These are phyloP conservation scores for Scutellaria barbata DNA, from an alignment of 257 asterid genomes.

Conservation along the genomic window DNA sequence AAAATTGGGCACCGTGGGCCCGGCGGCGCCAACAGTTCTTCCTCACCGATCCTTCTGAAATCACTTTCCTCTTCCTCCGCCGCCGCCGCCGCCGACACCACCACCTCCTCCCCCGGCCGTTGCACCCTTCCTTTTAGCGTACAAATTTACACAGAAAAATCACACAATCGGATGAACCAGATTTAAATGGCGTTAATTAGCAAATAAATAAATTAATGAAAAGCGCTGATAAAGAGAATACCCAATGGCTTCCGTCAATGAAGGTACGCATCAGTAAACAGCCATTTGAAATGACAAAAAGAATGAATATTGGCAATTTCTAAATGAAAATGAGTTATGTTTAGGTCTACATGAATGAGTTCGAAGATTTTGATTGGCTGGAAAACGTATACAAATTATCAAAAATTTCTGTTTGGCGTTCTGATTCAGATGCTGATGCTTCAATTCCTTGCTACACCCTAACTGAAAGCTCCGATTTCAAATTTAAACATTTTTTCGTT, in stretches of 20 bases:
- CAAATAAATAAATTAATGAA: not conserved
- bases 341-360: not conserved
- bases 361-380: not conserved
- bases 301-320: not conserved
- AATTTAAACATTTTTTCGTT: not conserved
- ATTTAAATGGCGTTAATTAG: not conserved
- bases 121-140: not conserved
- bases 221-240: not conserved
- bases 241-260: slow-evolving; percentile 28
- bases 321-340: not conserved
- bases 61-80: not conserved
- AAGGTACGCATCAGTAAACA: slow-evolving; percentile 19
- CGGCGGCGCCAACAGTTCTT: slow-evolving; percentile 39
- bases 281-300: too few species aligned
- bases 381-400: not conserved
- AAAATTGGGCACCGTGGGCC: slow-evolving; percentile 19
- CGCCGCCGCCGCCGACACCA: not conserved
- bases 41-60: slow-evolving; percentile 11
- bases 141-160: not conserved
- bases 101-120: not conserved
- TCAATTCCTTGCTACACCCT: not conserved
- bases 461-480: not conserved
- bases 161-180: not conserved
- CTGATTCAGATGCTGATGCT: slow-evolving; percentile 9
- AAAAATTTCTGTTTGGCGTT: not conserved